These are phyloP conservation scores for Chaetomium fimeti DNA, from an alignment of 495 filamentous ascomycete species.

Conservation along the genomic window DNA sequence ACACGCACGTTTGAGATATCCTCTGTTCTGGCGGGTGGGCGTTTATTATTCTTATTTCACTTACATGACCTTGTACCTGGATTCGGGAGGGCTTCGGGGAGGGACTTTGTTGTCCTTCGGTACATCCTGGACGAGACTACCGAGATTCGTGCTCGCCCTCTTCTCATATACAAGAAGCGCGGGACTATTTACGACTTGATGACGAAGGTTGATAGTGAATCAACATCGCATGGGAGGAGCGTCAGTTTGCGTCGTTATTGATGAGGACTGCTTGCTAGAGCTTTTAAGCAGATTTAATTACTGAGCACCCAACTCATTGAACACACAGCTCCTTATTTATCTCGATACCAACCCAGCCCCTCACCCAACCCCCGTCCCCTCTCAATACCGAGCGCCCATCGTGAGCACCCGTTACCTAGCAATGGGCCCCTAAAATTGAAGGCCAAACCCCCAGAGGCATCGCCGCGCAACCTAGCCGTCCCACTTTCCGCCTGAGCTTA, in stretches of 20 bases:
- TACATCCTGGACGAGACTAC: background rate
- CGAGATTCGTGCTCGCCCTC: background rate
- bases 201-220: background rate
- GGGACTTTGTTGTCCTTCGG: background rate
- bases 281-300: background rate
- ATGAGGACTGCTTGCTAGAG: background rate
- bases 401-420: background rate
- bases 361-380: background rate
- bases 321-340: background rate
- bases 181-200: constrained; percentile 3
- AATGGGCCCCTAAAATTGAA: background rate
- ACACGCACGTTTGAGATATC: constrained; percentile 12
- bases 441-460: background rate
- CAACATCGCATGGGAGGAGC: background rate
- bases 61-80: background rate
- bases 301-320: background rate
- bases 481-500: too few relatives aligned
- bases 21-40: background rate
- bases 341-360: background rate
- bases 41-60: background rate
- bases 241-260: background rate
- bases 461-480: background rate
- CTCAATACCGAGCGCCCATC: background rate
- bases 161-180: background rate
- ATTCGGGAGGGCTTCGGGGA: background rate